These are phyloP conservation scores for Cicer arietinum DNA, from an alignment of 306 rosid species.

Conservation along the genomic window DNA sequence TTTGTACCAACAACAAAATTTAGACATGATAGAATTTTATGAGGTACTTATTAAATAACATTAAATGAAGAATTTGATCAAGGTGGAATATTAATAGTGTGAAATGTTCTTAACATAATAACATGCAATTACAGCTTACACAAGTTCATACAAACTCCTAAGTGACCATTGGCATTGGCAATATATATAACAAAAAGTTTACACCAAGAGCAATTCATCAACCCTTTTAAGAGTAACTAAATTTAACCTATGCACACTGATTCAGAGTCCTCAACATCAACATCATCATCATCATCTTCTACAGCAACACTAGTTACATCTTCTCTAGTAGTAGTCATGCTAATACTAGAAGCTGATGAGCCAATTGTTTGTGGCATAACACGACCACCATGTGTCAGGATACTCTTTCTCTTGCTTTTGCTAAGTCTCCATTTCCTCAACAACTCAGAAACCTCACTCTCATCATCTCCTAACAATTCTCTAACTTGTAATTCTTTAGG, in stretches of 20 bases:
- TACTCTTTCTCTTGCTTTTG: slow-evolving; percentile 67
- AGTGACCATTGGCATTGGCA: not conserved
- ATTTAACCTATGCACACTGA: slow-evolving; percentile 56
- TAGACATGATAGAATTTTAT: too few species aligned
- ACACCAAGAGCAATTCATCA: not conserved
- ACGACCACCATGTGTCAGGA: slow-evolving; percentile 19
- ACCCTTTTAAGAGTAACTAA: not conserved
- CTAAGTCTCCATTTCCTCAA: slow-evolving; percentile 64
- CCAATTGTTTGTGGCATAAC: slow-evolving; percentile 52
- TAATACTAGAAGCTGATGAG: slow-evolving; percentile 62
- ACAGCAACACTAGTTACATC: slow-evolving; percentile 48
- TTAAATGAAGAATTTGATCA: too few species aligned
- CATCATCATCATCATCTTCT: slow-evolving; percentile 62
- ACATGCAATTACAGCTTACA: not conserved
- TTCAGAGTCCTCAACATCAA: slow-evolving; percentile 74
- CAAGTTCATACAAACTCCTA: not conserved
- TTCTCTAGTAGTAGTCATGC: slow-evolving; percentile 54
- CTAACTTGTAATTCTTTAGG: slow-evolving; percentile 20
- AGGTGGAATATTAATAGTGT: not conserved
- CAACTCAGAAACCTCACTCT: slow-evolving; percentile 61
- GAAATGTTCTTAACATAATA: not conserved
- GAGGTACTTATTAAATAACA: not conserved
- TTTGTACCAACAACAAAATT: too few species aligned
- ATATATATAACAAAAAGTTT: too few species aligned
- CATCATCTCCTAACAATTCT: slow-evolving; percentile 44